Conservation (phyloP, 1,284 basidiomycete genomes). For the Butyriboletus regius region DNA sequence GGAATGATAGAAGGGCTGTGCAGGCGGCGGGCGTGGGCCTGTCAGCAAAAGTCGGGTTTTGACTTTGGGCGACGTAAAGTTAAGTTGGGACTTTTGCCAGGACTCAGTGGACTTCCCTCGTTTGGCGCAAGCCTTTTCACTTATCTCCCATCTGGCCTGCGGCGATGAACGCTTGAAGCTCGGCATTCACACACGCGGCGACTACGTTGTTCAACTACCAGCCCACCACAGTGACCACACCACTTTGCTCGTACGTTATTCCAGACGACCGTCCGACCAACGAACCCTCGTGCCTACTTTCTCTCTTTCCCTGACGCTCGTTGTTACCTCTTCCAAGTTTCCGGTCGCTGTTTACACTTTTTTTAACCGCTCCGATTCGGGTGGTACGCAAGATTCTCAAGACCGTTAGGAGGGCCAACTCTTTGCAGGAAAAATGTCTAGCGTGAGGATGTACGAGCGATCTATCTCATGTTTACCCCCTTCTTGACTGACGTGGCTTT, state of each 20-base stretch:
- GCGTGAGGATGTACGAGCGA: constrained; percentile 27
- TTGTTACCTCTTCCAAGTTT: constrained; percentile 2
- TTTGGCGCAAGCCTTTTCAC: neutral
- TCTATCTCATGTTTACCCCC: neutral
- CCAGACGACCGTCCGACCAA: neutral
- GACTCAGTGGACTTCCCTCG: neutral
- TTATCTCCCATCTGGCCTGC: neutral
- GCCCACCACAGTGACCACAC: neutral
- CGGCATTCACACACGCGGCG: constrained; percentile 13
- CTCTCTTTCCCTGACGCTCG: neutral
- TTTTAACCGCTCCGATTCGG: neutral
- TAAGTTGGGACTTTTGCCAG: neutral
- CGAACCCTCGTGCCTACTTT: neutral
- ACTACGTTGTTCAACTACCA: constrained; percentile 8
- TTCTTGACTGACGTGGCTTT: constrained; percentile 3
- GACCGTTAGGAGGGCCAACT: neutral
- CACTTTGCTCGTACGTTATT: constrained; percentile 9
- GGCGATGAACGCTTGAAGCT: constrained; percentile 15
- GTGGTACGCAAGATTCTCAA: constrained; percentile 6
- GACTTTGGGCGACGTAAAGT: neutral
- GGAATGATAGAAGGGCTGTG: constrained; percentile 15
- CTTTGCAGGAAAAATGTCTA: constrained; percentile 19
- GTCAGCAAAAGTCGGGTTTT: constrained; percentile 1
- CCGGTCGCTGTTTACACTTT: neutral
- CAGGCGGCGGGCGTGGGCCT: constrained; percentile 2